Evolutionary conservation across 2,329 filamentous ascomycete genomes (phyloP).

Genomic region (Trichophyton simii): DNA sequence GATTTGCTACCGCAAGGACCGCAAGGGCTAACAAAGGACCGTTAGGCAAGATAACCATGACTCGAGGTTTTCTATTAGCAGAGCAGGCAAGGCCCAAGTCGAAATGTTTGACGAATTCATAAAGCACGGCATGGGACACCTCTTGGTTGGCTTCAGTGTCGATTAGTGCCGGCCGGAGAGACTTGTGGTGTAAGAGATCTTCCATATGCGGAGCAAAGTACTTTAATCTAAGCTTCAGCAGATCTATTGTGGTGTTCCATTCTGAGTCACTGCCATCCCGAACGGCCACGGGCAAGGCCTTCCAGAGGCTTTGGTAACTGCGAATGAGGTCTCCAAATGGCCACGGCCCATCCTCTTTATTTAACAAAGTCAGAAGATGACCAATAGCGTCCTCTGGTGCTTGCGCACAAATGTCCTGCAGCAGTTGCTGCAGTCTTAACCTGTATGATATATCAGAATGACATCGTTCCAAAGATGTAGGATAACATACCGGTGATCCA

Average conservation of each 20-base stretch:
- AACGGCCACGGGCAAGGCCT: not conserved
- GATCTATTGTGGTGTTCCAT: not conserved
- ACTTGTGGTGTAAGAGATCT: not conserved
- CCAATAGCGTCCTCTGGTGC: not conserved
- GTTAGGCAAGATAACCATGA: slow-evolving; percentile 2
- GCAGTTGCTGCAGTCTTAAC: not conserved
- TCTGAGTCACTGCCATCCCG: not conserved
- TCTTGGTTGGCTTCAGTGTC: not conserved
- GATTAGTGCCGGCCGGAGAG: not conserved
- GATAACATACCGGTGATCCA: not conserved
- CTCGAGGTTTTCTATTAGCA: not conserved
- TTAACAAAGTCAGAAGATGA: not conserved
- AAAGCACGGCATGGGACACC: not conserved
- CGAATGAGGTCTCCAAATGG: not conserved
- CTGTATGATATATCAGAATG: not conserved
- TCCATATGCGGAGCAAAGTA: not conserved
- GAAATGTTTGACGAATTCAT: not conserved
- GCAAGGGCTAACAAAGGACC: not conserved
- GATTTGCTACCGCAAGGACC: not conserved
- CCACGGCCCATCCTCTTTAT: not conserved
- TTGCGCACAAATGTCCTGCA: not conserved
- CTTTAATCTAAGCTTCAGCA: not conserved
- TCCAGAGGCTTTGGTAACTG: not conserved
- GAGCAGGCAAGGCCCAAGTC: not conserved
- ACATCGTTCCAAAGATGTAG: too few relatives aligned